Evolutionary conservation across 1,284 basidiomycete species (phyloP).

Genomic region (Macrocybe sp.): DNA sequence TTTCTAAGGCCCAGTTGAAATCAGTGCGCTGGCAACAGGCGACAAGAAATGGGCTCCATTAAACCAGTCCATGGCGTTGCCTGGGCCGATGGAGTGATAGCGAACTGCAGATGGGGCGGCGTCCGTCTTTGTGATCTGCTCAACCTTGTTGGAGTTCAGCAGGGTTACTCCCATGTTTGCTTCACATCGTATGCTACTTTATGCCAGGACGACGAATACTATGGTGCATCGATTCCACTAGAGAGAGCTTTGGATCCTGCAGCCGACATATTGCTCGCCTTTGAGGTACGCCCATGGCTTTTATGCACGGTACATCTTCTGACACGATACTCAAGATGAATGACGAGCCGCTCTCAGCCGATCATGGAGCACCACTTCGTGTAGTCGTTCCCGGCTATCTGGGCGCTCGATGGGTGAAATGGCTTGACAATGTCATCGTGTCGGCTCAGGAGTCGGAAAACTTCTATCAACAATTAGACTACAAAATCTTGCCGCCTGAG

Average conservation of each 20-base stretch:
- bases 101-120: slow-evolving; percentile 60
- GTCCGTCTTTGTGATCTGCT: slow-evolving; percentile 51
- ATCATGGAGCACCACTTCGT: slow-evolving; percentile 69
- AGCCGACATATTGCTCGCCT: slow-evolving; percentile 56
- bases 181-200: slow-evolving; percentile 58
- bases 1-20: slow-evolving; percentile 2
- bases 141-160: slow-evolving; percentile 33
- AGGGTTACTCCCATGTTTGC: slow-evolving; percentile 42
- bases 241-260: slow-evolving; percentile 41
- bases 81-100: slow-evolving; percentile 60
- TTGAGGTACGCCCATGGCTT: slow-evolving; percentile 38
- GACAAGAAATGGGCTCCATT: slow-evolving; percentile 58
- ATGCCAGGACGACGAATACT: slow-evolving; percentile 57
- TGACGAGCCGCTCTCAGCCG: slow-evolving; percentile 48
- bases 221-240: slow-evolving; percentile 57
- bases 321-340: slow-evolving; percentile 49
- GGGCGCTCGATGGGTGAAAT: slow-evolving; percentile 77
- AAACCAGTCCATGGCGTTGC: slow-evolving; percentile 50
- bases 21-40: slow-evolving; percentile 65
- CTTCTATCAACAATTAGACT: slow-evolving; percentile 66
- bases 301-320: background rate
- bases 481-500: slow-evolving; percentile 57
- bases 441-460: slow-evolving; percentile 53
- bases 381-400: slow-evolving; percentile 66
- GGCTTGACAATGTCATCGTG: slow-evolving; percentile 59